Evolutionary conservation across 2,329 filamentous ascomycete genomes (phyloP).

Genomic region (Dothistroma pini): DNA sequence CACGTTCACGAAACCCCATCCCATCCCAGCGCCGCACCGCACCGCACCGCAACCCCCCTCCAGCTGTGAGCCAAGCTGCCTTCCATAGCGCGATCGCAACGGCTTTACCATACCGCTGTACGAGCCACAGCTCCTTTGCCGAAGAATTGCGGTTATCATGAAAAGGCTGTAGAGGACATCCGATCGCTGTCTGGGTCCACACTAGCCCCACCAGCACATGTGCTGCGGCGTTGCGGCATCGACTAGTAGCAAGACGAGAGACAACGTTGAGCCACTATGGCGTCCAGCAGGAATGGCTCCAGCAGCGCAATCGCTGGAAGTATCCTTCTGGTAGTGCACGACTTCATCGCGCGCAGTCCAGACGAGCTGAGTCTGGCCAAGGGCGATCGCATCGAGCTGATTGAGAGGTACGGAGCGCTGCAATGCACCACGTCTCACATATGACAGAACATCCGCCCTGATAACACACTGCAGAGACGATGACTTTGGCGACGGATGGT

Average conservation of each 20-base stretch:
- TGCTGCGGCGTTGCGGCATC: background rate
- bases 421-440: background rate
- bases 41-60: background rate
- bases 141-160: background rate
- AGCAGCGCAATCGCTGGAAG: slow-evolving; percentile 32
- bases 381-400: slow-evolving; percentile 76
- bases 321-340: slow-evolving; percentile 68
- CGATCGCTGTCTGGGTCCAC: slow-evolving; percentile 1
- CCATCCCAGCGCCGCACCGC: background rate
- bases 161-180: background rate
- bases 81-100: background rate
- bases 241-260: background rate
- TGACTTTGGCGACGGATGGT: slow-evolving; percentile 77
- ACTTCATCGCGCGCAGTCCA: slow-evolving; percentile 85
- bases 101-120: background rate
- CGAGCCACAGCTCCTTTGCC: background rate
- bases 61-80: background rate
- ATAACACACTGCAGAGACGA: slow-evolving; percentile 53
- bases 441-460: slow-evolving; percentile 3
- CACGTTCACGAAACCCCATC: background rate
- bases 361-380: slow-evolving; percentile 89
- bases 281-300: slow-evolving; percentile 19
- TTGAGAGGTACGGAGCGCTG: slow-evolving; percentile 55
- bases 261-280: background rate
- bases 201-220: background rate